Conservation (phyloP, 441 rosid species). For the Iberis amara region DNA sequence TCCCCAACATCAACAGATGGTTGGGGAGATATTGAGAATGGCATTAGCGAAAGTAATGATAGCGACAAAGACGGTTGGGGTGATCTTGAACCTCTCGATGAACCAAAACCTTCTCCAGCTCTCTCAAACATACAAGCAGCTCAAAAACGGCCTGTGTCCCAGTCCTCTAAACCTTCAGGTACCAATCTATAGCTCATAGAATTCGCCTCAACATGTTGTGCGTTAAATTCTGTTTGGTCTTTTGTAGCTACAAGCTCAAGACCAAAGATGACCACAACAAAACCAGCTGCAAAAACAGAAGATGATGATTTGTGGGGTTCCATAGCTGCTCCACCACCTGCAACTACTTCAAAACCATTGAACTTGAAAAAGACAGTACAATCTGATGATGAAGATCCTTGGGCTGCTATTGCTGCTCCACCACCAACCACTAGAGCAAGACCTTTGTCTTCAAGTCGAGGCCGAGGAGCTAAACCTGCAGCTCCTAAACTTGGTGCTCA, state of each 20-base stretch:
- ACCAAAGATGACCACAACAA: constrained; percentile 44
- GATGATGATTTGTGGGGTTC: constrained; percentile 98
- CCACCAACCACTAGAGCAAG: constrained; percentile 74
- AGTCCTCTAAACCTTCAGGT: constrained; percentile 68
- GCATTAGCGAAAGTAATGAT: constrained; percentile 61
- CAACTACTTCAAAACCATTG: constrained; percentile 56
- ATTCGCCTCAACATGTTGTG: constrained; percentile 6
- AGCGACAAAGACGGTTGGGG: constrained; percentile 93
- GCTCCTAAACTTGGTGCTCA: constrained; percentile 84
- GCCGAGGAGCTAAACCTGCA: constrained; percentile 65
- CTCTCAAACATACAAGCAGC: constrained; percentile 92
- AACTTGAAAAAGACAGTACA: constrained; percentile 48
- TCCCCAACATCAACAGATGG: constrained; percentile 98
- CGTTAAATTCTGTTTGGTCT: constrained; percentile 18
- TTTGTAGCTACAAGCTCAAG: constrained; percentile 46
- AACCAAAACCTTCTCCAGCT: constrained; percentile 70
- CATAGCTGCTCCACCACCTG: constrained; percentile 83
- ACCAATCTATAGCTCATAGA: constrained; percentile 20
- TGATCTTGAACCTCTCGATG: constrained; percentile 81
- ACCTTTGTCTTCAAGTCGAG: constrained; percentile 73
- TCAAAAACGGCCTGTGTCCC: constrained; percentile 76
- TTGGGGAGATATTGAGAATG: constrained; percentile 96
- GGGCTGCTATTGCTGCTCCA: constrained; percentile 98
- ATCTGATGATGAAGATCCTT: constrained; percentile 82
- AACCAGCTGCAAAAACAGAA: constrained; percentile 42